Base-by-base conservation (phyloP, 2,329 filamentous ascomycete species). In the Sarocladium oryzae region DNA sequence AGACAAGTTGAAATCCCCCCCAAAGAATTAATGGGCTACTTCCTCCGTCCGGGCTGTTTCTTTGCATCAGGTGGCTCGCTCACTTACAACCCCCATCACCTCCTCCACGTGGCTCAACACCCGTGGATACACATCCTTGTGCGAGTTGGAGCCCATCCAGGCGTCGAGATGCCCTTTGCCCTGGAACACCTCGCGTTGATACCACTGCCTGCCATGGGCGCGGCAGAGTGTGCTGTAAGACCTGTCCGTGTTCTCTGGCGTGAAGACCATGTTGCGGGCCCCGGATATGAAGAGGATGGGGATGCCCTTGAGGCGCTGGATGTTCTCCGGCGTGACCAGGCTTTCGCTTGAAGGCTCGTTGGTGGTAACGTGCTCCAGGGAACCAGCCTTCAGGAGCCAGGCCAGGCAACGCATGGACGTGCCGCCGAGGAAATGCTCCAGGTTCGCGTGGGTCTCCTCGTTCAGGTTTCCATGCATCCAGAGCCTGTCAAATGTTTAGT, bases 391-490 rank as follows among this genome's bases (percentile, higher is more conserved):
- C 72, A 82, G 82, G 10, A 85, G 71, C 52, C 82, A 67, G 32
- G 72, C 62, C 48, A 84, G 69, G 54, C 78, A 66, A 1, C 70
- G 73, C 78, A 84, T 84, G 61, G 78, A 80, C 50, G 81, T 75
- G 51, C 82, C 82, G 57, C 78, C 78, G 52, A 86, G 78, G 65
- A 84, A 81, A 28, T 75, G 72, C 61, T 81, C 74, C 43, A 84
- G 75, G 59, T 82, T 76, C 1, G 74, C 67, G 63, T 86, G 83
- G 2, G 83, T 86, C 2, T 76, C 79, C 65, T 79, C 78, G 66
- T 85, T 85, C 26, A 86, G 73, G 61, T 86, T 85, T 3, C 58
- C 61, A 63, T 86, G 83, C 59, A 76, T 81, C 82, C 82, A 87
- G 64, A 52, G 50, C 73, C 50, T 52, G 26, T 4, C 11, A 8